phyloP scores from a whole-genome alignment of 73 alveolate species.

The Tetrahymena borealis region DNA sequence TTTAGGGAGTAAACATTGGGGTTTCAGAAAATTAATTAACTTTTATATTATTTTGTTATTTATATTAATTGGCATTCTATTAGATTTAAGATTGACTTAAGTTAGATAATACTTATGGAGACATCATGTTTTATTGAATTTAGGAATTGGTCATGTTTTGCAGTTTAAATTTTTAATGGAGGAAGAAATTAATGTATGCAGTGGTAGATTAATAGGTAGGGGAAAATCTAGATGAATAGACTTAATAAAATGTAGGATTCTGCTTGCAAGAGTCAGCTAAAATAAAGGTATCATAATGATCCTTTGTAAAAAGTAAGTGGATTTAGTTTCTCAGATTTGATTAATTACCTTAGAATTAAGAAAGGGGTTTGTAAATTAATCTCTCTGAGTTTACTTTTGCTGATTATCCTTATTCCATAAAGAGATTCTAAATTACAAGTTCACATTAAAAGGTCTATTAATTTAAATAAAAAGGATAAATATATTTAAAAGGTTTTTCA shows the following conservation, averaged over 20 bases:
- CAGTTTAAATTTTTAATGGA: background rate
- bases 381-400: background rate
- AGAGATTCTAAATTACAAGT: background rate
- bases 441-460: background rate
- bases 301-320: background rate
- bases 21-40: too few species aligned
- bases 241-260: background rate
- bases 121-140: too few species aligned
- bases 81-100: too few species aligned
- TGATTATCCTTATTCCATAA: background rate
- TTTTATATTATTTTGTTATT: too few species aligned
- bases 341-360: background rate
- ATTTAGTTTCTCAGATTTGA: background rate
- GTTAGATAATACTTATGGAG: too few species aligned
- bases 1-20: too few species aligned
- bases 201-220: background rate
- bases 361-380: background rate
- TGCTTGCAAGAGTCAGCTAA: background rate
- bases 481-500: background rate
- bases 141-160: background rate
- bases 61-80: too few species aligned
- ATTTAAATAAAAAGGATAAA: background rate
- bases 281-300: background rate
- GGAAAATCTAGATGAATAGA: background rate
- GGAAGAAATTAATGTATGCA: background rate